Evolutionary conservation across 1,284 basidiomycete species (phyloP).

Genomic region (Athelia psychrophila): DNA sequence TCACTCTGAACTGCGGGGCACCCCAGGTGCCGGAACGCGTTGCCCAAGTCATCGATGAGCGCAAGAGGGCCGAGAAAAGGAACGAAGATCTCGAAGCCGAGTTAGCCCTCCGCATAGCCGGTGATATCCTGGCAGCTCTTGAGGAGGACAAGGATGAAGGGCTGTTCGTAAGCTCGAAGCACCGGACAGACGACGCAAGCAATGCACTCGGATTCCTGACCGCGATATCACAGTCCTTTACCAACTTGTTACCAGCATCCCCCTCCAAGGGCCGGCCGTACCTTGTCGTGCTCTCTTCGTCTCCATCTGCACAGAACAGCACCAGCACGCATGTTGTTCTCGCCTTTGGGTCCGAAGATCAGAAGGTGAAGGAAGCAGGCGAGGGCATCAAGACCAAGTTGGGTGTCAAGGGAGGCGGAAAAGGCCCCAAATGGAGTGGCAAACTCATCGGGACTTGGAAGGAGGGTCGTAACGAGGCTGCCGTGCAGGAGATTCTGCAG

Average conservation of each 20-base stretch:
- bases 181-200: constrained; percentile 58
- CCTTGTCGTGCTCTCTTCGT: constrained; percentile 58
- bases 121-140: constrained; percentile 37
- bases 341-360: constrained; percentile 57
- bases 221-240: constrained; percentile 49
- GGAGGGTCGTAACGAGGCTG: constrained; percentile 34
- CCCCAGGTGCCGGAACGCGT: constrained; percentile 67
- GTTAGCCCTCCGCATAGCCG: constrained; percentile 57
- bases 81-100: constrained; percentile 67
- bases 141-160: constrained; percentile 12
- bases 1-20: constrained; percentile 63
- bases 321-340: constrained; percentile 54
- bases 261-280: constrained; percentile 30
- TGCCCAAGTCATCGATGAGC: constrained; percentile 63
- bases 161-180: constrained; percentile 45
- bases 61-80: constrained; percentile 59
- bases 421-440: constrained; percentile 65
- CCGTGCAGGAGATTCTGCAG: constrained; percentile 42
- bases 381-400: constrained; percentile 56
- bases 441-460: constrained; percentile 59
- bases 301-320: constrained; percentile 50
- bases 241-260: constrained; percentile 25
- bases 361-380: constrained; percentile 56
- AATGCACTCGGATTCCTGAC: constrained; percentile 63
- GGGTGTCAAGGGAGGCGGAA: constrained; percentile 63